phyloP scores from a whole-genome alignment of 495 filamentous ascomycete genomes.

The Letharia columbiana region DNA sequence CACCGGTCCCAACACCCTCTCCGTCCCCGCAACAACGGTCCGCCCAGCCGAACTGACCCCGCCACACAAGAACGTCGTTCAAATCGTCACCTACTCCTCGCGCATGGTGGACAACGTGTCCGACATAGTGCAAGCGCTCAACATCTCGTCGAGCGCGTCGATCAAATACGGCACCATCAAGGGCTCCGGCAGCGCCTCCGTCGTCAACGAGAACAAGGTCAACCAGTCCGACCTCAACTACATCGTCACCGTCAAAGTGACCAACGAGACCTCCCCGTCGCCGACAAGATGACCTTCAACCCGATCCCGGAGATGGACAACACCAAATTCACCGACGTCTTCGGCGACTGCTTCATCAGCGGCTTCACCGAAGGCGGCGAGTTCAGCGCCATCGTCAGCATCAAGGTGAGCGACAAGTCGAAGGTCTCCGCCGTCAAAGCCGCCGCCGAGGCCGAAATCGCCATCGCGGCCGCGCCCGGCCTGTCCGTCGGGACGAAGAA shows the following conservation, averaged over 20 bases:
- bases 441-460: slow-evolving; percentile 29
- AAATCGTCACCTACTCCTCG: slow-evolving; percentile 31
- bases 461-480: slow-evolving; percentile 24
- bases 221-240: slow-evolving; percentile 34
- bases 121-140: slow-evolving; percentile 32
- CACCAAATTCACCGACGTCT: slow-evolving; percentile 30
- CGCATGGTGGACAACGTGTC: slow-evolving; percentile 31
- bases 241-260: slow-evolving; percentile 33
- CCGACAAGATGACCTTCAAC: slow-evolving; percentile 27
- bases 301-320: slow-evolving; percentile 26
- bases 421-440: slow-evolving; percentile 29
- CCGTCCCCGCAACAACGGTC: neutral
- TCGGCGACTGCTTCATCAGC: slow-evolving; percentile 33
- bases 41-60: slow-evolving; percentile 1
- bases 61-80: slow-evolving; percentile 15
- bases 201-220: slow-evolving; percentile 32
- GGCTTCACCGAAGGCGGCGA: slow-evolving; percentile 34
- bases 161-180: slow-evolving; percentile 34
- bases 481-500: slow-evolving; percentile 22
- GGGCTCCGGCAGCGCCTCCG: slow-evolving; percentile 29
- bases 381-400: slow-evolving; percentile 31
- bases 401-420: slow-evolving; percentile 30
- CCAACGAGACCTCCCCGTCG: slow-evolving; percentile 26
- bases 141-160: slow-evolving; percentile 29
- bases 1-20: neutral